Evolutionary conservation across 2,329 filamentous ascomycete genomes (phyloP).

Genomic region (Pezicula radicicola): DNA sequence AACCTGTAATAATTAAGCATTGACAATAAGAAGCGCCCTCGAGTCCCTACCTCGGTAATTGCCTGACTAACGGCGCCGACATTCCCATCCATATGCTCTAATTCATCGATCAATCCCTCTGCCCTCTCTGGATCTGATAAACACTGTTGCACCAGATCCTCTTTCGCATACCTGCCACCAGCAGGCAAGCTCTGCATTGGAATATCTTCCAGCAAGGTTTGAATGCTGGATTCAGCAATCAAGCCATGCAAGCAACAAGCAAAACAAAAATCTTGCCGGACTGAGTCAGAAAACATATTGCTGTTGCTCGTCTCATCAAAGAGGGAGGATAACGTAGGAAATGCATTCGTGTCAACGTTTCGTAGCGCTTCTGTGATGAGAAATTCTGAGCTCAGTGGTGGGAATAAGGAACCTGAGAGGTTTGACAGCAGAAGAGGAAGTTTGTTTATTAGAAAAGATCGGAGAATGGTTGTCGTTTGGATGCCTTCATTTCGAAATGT

Average conservation of each 20-base stretch:
- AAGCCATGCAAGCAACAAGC: slow-evolving; percentile 85
- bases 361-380: slow-evolving; percentile 65
- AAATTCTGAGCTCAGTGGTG: slow-evolving; percentile 56
- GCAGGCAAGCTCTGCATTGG: slow-evolving; percentile 76
- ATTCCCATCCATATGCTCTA: slow-evolving; percentile 90
- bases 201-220: slow-evolving; percentile 78
- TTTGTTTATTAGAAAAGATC: slow-evolving; percentile 82
- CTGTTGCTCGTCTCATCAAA: slow-evolving; percentile 53
- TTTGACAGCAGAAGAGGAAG: slow-evolving; percentile 59
- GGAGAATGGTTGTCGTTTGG: slow-evolving; percentile 66
- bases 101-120: slow-evolving; percentile 72
- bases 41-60: slow-evolving; percentile 59
- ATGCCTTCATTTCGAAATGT: slow-evolving; percentile 66
- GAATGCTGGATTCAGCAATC: slow-evolving; percentile 74
- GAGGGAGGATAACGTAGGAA: slow-evolving; percentile 62
- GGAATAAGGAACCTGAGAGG: slow-evolving; percentile 54
- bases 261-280: slow-evolving; percentile 81
- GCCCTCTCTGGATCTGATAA: slow-evolving; percentile 71
- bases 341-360: slow-evolving; percentile 58
- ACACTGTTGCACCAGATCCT: slow-evolving; percentile 75
- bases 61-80: slow-evolving; percentile 82
- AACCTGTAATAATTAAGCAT: slow-evolving; percentile 42
- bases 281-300: slow-evolving; percentile 59
- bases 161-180: slow-evolving; percentile 72
- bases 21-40: background rate